These are phyloP conservation scores for Heritiera fomes DNA, from an alignment of 345 rosid species.

Conservation along the genomic window DNA sequence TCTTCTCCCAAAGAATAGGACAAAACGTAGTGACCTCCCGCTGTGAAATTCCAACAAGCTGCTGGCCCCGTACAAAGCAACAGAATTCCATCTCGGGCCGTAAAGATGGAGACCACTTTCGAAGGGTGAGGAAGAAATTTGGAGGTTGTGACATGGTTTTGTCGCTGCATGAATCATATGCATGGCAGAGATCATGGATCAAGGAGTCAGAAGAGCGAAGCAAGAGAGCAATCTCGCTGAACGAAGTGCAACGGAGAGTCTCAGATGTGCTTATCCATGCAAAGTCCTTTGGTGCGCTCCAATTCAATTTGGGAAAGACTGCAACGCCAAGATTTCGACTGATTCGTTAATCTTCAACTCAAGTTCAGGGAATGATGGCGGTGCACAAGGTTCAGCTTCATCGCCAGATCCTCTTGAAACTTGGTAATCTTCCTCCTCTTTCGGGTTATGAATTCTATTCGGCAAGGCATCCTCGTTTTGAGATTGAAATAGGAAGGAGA, in stretches of 20 bases:
- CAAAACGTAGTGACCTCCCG: constrained; percentile 76
- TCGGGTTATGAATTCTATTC: constrained; percentile 61
- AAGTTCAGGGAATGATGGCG: constrained; percentile 72
- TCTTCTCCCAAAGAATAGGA: constrained; percentile 53
- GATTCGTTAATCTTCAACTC: constrained; percentile 63
- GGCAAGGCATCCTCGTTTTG: constrained; percentile 75
- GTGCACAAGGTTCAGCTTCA: constrained; percentile 50
- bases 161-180: constrained; percentile 67
- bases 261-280: constrained; percentile 84
- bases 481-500: constrained; percentile 61
- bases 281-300: constrained; percentile 93
- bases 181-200: constrained; percentile 72
- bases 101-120: constrained; percentile 71
- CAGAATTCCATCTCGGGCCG: constrained; percentile 81
- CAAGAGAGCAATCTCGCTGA: constrained; percentile 67
- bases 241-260: constrained; percentile 62
- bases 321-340: constrained; percentile 69
- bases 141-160: constrained; percentile 52
- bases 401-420: constrained; percentile 65
- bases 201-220: constrained; percentile 73
- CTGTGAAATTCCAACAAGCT: constrained; percentile 69
- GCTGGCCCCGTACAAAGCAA: constrained; percentile 43
- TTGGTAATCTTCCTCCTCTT: constrained; percentile 67
- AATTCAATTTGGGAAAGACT: constrained; percentile 75
- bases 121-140: constrained; percentile 72